Base-by-base conservation (phyloP, 1,139 yeast genomes). In the Pneumocystis sp. region DNA sequence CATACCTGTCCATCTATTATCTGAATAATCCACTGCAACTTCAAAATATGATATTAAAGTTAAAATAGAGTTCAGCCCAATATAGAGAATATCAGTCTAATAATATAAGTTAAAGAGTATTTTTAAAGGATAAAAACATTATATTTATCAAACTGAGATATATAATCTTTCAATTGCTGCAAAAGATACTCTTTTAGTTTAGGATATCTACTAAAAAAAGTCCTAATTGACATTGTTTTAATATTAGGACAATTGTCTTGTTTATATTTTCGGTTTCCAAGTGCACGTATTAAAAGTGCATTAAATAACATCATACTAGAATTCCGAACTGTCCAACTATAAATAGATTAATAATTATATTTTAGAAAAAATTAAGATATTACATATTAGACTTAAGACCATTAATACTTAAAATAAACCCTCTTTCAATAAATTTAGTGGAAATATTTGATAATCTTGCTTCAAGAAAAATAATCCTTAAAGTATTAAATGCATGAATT, bases 271-370 rank as follows among this genome's bases (percentile, higher is more conserved):
- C 80, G 79, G 17, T 84, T 82, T 2, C 95, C 95, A 75, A 91
- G 90, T 3, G 93, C 72, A 68, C 95, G 81, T 67, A 85, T 85
- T 72, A 88, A 93, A 61, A 91, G 74, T 0, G 96, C 84, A 0
- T 95, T 86, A 73, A 90, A 93, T 59, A 93, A 79, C 97, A 93
- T 93, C 39, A 91, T 87, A 0, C 96, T 89, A 74, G 97, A 89
- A 74, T 93, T 93, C 71, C 96, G 80, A 42, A 93, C 81, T 0
- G 96, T 85, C 97, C 97, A 91, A 42, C 64, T 21, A 61, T 42
- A 25, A 42, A 31, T 64, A 42, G n/a, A 57, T 42, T 10, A 34
- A n/a, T 21, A 35, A 35, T 31, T 17, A 44, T 39, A 10, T 59
- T 5, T 25, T 17, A 7, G n/a, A 29, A 60, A 25, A 1, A 56